Evolutionary conservation across 768 basidiomycete species (phyloP).

Genomic region (Calvatia gigantea): DNA sequence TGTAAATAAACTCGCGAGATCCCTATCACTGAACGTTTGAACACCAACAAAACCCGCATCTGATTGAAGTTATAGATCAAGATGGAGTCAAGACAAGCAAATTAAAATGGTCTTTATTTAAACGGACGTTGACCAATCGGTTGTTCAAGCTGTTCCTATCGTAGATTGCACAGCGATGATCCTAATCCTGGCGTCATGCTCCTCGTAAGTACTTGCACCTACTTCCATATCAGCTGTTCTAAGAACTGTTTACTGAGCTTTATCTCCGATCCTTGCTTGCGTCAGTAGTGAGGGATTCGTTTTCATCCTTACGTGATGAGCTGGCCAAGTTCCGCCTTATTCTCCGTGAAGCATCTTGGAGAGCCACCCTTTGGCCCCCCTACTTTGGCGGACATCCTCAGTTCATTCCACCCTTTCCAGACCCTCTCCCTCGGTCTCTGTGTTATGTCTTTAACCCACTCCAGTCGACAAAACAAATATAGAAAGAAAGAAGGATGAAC

Average conservation of each 20-base stretch:
- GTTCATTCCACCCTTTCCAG: background rate
- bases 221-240: background rate
- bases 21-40: background rate
- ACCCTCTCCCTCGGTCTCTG: too few species aligned
- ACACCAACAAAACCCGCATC: background rate
- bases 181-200: background rate
- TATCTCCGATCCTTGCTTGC: background rate
- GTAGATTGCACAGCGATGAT: slow-evolving; percentile 1
- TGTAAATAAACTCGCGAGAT: background rate
- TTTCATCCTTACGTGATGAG: too few species aligned
- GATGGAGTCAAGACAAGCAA: background rate
- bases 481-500: too few species aligned
- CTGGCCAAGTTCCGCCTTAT: too few species aligned
- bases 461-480: too few species aligned
- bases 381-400: too few species aligned
- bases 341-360: too few species aligned
- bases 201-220: background rate
- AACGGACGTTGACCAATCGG: background rate
- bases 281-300: background rate
- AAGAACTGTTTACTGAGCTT: background rate
- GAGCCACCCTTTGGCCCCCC: too few species aligned
- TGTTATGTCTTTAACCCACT: too few species aligned
- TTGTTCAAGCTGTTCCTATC: background rate
- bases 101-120: background rate
- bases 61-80: background rate